phyloP scores from a whole-genome alignment of 1,139 yeast genomes.

The Taphrina pruni region DNA sequence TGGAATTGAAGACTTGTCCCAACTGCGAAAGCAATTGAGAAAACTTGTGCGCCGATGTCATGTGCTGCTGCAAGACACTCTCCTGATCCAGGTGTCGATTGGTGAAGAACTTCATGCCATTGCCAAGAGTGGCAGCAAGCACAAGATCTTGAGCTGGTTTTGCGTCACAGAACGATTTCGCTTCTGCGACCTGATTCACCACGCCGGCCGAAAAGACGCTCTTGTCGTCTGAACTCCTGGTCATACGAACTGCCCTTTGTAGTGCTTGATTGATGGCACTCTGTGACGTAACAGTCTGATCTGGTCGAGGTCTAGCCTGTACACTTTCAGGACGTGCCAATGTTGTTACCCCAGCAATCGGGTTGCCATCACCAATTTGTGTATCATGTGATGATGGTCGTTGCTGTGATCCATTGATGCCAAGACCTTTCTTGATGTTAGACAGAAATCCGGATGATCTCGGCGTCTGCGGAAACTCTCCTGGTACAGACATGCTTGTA shows the following conservation, averaged over 20 bases:
- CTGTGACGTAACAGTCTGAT: constrained; percentile 25
- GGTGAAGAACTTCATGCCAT: constrained; percentile 25
- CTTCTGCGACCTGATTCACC: constrained; percentile 28
- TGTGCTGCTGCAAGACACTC: neutral
- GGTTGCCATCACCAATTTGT: neutral
- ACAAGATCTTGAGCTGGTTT: constrained; percentile 24
- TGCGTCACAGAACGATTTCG: constrained; percentile 36
- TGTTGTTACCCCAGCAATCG: neutral
- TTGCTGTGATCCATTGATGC: constrained; percentile 1
- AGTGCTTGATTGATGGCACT: constrained; percentile 14
- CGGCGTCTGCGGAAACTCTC: constrained; percentile 6
- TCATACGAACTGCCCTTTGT: constrained; percentile 23
- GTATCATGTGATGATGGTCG: neutral
- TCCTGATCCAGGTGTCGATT: constrained; percentile 19
- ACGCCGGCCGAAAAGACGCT: constrained; percentile 17
- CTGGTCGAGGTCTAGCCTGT: constrained; percentile 12
- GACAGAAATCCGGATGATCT: constrained; percentile 21
- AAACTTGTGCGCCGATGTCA: constrained; percentile 15
- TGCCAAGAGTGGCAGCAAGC: constrained; percentile 18
- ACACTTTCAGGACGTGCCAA: neutral
- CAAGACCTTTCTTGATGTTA: constrained; percentile 24
- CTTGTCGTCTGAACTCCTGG: constrained; percentile 22
- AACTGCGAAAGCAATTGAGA: constrained; percentile 43
- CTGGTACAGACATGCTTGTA: constrained; percentile 7
- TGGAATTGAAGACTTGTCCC: constrained; percentile 45